These are phyloP conservation scores for Adansonia grandidieri DNA, from an alignment of 441 rosid genomes.

Conservation along the genomic window DNA sequence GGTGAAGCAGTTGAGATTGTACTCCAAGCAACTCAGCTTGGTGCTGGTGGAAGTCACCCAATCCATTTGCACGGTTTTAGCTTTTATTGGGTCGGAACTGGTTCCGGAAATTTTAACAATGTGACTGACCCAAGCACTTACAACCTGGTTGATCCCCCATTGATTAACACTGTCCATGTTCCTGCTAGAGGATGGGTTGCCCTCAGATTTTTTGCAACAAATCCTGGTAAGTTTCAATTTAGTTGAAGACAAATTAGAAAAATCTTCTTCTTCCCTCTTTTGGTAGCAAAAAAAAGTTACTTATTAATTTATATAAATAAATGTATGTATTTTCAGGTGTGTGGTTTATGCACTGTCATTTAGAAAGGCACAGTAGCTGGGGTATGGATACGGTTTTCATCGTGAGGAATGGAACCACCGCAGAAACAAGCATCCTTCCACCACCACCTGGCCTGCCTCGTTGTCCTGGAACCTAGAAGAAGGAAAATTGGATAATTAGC, in stretches of 20 bases:
- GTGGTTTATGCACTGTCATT: slow-evolving; percentile 52
- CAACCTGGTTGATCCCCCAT: slow-evolving; percentile 49
- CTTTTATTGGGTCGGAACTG: slow-evolving; percentile 36
- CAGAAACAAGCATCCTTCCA: slow-evolving; percentile 30
- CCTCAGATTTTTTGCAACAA: slow-evolving; percentile 44
- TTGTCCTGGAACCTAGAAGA: slow-evolving; percentile 4
- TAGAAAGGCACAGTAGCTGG: slow-evolving; percentile 46
- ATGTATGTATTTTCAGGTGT: slow-evolving; percentile 32
- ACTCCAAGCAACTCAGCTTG: slow-evolving; percentile 43
- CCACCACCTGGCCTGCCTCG: slow-evolving; percentile 49
- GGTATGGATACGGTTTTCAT: slow-evolving; percentile 52
- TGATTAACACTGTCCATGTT: slow-evolving; percentile 46
- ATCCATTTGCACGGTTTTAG: slow-evolving; percentile 45
- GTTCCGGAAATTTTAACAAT: slow-evolving; percentile 34
- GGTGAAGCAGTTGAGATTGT: slow-evolving; percentile 46
- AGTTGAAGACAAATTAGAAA: not conserved
- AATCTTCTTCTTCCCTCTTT: not conserved
- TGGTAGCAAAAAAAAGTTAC: not conserved
- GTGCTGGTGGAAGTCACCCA: slow-evolving; percentile 51
- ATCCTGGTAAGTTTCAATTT: slow-evolving; percentile 44
- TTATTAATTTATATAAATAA: not conserved
- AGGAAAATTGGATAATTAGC: not conserved
- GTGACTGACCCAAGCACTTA: slow-evolving; percentile 26
- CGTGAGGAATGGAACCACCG: slow-evolving; percentile 38
- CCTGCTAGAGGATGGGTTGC: slow-evolving; percentile 51